These are phyloP conservation scores for Sclerotinia subarctica DNA, from an alignment of 2,329 filamentous ascomycete species.

Conservation along the genomic window DNA sequence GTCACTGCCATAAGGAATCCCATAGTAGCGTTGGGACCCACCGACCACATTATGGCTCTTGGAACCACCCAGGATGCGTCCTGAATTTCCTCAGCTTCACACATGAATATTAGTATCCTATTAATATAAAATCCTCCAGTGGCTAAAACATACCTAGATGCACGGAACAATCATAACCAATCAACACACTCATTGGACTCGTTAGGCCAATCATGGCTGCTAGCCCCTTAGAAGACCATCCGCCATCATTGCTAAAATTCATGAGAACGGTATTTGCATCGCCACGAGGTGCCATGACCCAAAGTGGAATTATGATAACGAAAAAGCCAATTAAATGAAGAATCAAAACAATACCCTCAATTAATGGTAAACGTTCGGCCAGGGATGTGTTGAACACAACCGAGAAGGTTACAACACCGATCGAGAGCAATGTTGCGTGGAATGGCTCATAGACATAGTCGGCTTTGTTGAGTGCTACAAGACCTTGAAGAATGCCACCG, in stretches of 20 bases:
- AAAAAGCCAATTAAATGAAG: slow-evolving; percentile 48
- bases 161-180: slow-evolving; percentile 33
- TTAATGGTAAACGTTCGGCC: slow-evolving; percentile 40
- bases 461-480: slow-evolving; percentile 39
- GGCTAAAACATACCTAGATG: slow-evolving; percentile 38
- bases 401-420: slow-evolving; percentile 43
- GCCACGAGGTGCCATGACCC: slow-evolving; percentile 31
- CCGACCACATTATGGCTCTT: slow-evolving; percentile 41
- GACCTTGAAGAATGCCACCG: slow-evolving; percentile 46
- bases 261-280: slow-evolving; percentile 34
- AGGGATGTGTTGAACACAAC: slow-evolving; percentile 46
- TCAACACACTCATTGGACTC: slow-evolving; percentile 35
- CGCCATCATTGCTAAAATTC: slow-evolving; percentile 37
- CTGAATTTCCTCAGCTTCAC: slow-evolving; percentile 46
- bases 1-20: slow-evolving; percentile 43
- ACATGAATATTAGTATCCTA: neutral
- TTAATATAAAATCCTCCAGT: neutral
- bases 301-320: slow-evolving; percentile 43
- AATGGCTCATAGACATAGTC: slow-evolving; percentile 40
- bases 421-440: slow-evolving; percentile 45
- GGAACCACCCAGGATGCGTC: slow-evolving; percentile 48
- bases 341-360: slow-evolving; percentile 45
- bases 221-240: slow-evolving; percentile 38
- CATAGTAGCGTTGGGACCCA: slow-evolving; percentile 40
- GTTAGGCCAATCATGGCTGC: slow-evolving; percentile 41